Base-by-base conservation (phyloP, 768 basidiomycete species). In the Porpolomopsis calyptriformis region DNA sequence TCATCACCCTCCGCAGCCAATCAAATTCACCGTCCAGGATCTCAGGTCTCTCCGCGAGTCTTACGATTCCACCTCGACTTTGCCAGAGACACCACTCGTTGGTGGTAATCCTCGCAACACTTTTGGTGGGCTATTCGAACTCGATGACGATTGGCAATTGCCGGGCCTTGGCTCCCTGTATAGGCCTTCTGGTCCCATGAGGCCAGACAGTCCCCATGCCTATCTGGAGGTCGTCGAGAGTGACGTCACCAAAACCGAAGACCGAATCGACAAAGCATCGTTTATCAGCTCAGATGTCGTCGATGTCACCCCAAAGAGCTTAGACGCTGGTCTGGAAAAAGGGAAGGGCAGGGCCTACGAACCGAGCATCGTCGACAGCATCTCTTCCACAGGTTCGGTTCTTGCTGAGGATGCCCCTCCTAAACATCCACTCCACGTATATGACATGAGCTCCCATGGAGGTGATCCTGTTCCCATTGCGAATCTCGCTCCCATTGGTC, bases 11-110 rank as follows among this genome's bases (percentile, higher is more conserved):
- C 57, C 57, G 11, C 60, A 65, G 18, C 48, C 63, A 20, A 64
- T 81, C 62, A 83, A 77, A 61, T 76, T 90, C 53, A 63, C 61
- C 16, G 77, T 89, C 18, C 69, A 74, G 55, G 79, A 88, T 64
- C 61, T 88, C 48, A 61, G 69, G 45, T 53, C 63, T 39, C 52
- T 65, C 35, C 64, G 64, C 34, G 57, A 60, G 23, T 55, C 56
- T 19, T 49, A 58, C 45, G 27, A 27, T 31, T 10, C 18, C 8
- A 29, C 16, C 19, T 40, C 37, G 7, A 58, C 64, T 50, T 41
- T 61, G 45, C 45, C 64, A 46, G 49, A 68, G 46, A 46, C 67
- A 14, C 52, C 63, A 40, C 58, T 48, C 18, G 53, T 55, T 34
- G 47, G 40, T 29, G 51, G 65, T 8, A 61, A 64, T 29, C 50